Conservation (phyloP, 192 early-diverging fungal genomes). For the Oehlia diaphana region DNA sequence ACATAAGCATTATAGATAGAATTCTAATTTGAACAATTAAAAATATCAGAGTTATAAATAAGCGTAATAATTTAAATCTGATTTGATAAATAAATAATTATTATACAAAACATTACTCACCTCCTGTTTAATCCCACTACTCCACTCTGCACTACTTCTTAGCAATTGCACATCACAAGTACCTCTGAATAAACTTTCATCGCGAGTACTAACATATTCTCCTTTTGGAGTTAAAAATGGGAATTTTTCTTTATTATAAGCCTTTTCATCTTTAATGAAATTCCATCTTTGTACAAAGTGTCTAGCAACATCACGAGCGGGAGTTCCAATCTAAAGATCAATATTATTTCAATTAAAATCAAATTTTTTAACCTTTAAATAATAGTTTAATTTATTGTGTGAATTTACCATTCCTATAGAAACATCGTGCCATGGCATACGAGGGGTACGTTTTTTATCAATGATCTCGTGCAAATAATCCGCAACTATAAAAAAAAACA, state of each 20-base stretch:
- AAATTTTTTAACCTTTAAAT: background rate
- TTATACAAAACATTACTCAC: slow-evolving; percentile 17
- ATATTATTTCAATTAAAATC: background rate
- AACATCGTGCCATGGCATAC: slow-evolving; percentile 94
- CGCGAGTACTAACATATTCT: slow-evolving; percentile 55
- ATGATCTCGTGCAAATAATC: slow-evolving; percentile 39
- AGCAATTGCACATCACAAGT: slow-evolving; percentile 65
- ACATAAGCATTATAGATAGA: slow-evolving; percentile 83
- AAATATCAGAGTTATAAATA: background rate
- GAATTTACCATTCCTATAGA: slow-evolving; percentile 65
- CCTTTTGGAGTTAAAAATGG: slow-evolving; percentile 70
- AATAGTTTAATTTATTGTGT: background rate
- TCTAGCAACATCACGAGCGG: slow-evolving; percentile 76
- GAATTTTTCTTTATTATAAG: slow-evolving; percentile 50
- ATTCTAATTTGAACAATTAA: slow-evolving; percentile 36
- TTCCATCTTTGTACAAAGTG: slow-evolving; percentile 91
- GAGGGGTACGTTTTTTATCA: slow-evolving; percentile 50
- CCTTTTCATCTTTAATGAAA: slow-evolving; percentile 75
- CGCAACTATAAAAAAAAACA: slow-evolving; percentile 11
- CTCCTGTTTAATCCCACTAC: slow-evolving; percentile 61
- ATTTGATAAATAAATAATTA: background rate
- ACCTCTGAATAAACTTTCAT: slow-evolving; percentile 55
- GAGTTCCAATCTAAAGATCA: slow-evolving; percentile 58
- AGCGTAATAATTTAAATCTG: background rate
- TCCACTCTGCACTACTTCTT: slow-evolving; percentile 68